Conservation (phyloP, 331 rosid species). For the Rosa hybrid region DNA sequence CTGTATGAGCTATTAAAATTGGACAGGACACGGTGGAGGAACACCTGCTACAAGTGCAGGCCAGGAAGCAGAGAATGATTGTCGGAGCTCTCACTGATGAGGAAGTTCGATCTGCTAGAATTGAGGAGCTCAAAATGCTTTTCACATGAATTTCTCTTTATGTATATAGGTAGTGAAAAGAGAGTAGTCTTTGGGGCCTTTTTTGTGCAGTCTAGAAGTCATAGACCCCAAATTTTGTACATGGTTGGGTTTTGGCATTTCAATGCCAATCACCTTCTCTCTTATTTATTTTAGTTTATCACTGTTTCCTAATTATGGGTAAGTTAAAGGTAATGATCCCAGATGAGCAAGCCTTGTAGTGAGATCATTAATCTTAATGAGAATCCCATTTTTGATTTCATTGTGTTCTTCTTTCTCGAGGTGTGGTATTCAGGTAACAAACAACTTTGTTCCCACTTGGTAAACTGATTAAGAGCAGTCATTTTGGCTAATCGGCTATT, state of each 20-base stretch:
- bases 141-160: slow-evolving; percentile 41
- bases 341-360: not conserved
- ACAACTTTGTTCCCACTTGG: no score
- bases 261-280: slow-evolving; percentile 2
- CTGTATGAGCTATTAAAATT: not conserved
- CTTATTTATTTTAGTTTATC: not conserved
- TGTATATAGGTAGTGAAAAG: not conserved
- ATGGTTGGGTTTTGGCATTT: slow-evolving; percentile 1
- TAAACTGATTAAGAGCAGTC: no score
- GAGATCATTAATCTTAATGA: not conserved
- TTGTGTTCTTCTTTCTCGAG: not conserved
- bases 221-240: slow-evolving; percentile 23
- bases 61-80: slow-evolving; percentile 72
- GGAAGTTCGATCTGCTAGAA: slow-evolving; percentile 67
- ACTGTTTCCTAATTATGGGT: not conserved
- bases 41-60: slow-evolving; percentile 71
- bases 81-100: slow-evolving; percentile 76
- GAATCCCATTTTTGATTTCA: not conserved
- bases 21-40: slow-evolving; percentile 68
- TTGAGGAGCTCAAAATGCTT: slow-evolving; percentile 80
- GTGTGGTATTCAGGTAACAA: no score
- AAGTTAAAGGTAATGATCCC: not conserved
- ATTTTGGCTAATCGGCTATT: no score
- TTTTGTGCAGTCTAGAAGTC: not conserved
- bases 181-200: slow-evolving; percentile 3